These are phyloP conservation scores for Cynanchum wilfordii DNA, from an alignment of 257 asterid species.

Conservation along the genomic window DNA sequence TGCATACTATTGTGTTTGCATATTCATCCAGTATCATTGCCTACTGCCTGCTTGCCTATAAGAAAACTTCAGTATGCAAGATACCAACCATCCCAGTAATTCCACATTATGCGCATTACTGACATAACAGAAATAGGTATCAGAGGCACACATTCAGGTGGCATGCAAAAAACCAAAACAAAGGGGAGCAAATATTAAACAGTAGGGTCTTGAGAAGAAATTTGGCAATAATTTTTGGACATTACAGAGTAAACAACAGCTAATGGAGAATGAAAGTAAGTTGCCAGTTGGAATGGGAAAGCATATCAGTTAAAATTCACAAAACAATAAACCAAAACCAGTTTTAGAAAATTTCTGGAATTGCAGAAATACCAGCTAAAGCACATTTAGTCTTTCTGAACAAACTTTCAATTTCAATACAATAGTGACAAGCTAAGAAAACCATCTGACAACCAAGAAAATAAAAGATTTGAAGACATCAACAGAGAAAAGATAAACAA, in stretches of 20 bases:
- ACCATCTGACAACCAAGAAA: not conserved
- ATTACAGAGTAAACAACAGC: not conserved
- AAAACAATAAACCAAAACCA: not conserved
- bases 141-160: too few relatives aligned
- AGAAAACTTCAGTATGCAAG: not conserved
- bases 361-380: not conserved
- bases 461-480: not conserved
- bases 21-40: too few relatives aligned
- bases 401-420: not conserved
- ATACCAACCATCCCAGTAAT: not conserved
- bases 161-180: not conserved
- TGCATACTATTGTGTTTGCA: too few relatives aligned
- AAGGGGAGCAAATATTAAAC: not conserved
- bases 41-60: too few relatives aligned
- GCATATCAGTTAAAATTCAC: not conserved
- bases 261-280: not conserved
- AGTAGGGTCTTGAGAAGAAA: not conserved
- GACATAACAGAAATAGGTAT: not conserved
- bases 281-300: not conserved
- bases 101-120: not conserved
- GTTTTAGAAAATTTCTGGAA: not conserved
- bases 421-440: not conserved
- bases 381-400: not conserved
- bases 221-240: not conserved
- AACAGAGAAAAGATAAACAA: not conserved